phyloP scores from a whole-genome alignment of 345 rosid genomes.

The Euphorbia lathyris region DNA sequence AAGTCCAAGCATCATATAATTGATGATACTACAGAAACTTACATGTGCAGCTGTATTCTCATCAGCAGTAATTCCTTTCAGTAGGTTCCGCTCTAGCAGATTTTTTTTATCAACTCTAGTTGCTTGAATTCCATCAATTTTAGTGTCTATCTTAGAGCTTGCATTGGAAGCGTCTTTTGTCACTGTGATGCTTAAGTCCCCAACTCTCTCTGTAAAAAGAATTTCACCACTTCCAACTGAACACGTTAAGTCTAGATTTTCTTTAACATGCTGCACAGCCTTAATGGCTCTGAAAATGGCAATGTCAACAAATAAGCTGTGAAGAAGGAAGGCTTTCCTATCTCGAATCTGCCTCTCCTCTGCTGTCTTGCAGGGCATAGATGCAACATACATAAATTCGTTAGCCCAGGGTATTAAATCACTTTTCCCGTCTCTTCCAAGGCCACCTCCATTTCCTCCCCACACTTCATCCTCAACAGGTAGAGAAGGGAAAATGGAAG shows the following conservation, averaged over 20 bases:
- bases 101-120: conserved; percentile 54
- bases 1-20: conserved; percentile 14
- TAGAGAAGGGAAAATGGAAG: conserved; percentile 65
- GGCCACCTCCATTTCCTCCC: conserved; percentile 97
- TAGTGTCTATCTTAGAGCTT: conserved; percentile 81
- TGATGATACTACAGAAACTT: conserved; percentile 32
- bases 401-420: conserved; percentile 84
- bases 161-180: conserved; percentile 65
- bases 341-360: conserved; percentile 95
- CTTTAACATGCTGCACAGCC: conserved; percentile 59
- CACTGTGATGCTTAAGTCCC: conserved; percentile 63
- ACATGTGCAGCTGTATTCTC: conserved; percentile 97
- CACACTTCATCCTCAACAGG: conserved; percentile 85
- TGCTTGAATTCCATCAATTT: conserved; percentile 81
- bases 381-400: conserved; percentile 66
- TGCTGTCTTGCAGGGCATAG: conserved; percentile 87
- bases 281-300: conserved; percentile 83
- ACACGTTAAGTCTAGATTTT: conserved; percentile 32
- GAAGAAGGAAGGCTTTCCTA: conserved; percentile 93
- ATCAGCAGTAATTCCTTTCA: conserved; percentile 96
- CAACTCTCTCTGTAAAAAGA: conserved; percentile 56
- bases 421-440: conserved; percentile 70
- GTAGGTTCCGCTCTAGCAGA: conserved; percentile 70
- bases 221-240: conserved; percentile 28
- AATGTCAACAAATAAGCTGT: conserved; percentile 84